phyloP scores from a whole-genome alignment of 768 basidiomycete species.

The Boletales sp. region DNA sequence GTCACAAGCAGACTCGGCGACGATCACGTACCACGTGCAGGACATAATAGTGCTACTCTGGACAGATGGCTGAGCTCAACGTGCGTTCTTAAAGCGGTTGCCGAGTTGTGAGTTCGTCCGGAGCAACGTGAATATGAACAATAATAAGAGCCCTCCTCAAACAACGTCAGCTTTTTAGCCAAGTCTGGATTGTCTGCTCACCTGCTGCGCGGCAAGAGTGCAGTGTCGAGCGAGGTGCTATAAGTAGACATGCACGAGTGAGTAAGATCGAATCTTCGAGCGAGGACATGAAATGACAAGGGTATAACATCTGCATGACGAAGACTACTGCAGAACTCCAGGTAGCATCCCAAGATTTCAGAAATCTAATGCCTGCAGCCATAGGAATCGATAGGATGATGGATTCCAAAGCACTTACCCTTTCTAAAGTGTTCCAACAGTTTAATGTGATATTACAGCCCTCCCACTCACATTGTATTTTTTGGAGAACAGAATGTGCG shows the following conservation, averaged over 20 bases:
- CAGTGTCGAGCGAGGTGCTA: constrained; percentile 29
- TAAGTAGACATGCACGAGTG: neutral
- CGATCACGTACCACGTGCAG: constrained; percentile 18
- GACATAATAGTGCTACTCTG: constrained; percentile 25
- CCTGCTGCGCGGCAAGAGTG: constrained; percentile 13
- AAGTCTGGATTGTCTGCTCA: neutral
- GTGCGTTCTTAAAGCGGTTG: constrained; percentile 18
- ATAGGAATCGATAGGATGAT: no score
- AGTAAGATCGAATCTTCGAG: constrained; percentile 3
- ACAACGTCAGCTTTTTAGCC: neutral
- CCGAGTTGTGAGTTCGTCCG: constrained; percentile 23
- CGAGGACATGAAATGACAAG: neutral
- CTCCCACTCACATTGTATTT: constrained; percentile 29
- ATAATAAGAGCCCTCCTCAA: constrained; percentile 25
- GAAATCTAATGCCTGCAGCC: no score
- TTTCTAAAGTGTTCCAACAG: constrained; percentile 26
- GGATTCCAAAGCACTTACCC: constrained; percentile 20
- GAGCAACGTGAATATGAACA: constrained; percentile 26
- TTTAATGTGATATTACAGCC: constrained; percentile 24
- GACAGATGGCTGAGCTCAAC: constrained; percentile 31
- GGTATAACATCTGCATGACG: neutral
- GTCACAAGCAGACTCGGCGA: neutral
- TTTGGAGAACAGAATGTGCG: constrained; percentile 23
- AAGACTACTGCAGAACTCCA: no score
- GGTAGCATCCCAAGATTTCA: no score